Evolutionary conservation across 2,329 filamentous ascomycete genomes (phyloP), one percentile per base, ranked within the genome.

Genomic region (Grosmannia clavigera): DNA sequence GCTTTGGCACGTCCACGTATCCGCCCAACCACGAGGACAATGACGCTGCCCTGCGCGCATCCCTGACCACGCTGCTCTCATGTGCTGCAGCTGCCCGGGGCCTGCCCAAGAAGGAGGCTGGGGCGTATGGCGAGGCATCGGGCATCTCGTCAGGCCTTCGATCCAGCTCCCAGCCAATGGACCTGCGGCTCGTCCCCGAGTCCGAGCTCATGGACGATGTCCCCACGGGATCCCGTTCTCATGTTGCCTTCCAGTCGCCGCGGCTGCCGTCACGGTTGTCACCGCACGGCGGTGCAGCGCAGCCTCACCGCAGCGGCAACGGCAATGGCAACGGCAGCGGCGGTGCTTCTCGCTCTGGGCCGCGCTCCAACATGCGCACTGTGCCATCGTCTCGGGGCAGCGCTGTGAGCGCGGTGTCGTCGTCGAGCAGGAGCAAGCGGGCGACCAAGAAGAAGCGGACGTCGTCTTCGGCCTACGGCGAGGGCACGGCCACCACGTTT

Each of bases 41-140:
- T 67, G 94, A 99, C 67, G 94, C 91, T 35, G 94, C 91, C 2
- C 79, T 99, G 12, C 86, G 94, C 40, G 91, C 94, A 25, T 96
- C 90, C 56, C 79, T 99, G n/a, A 96, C 91, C 0, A 97, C 94
- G 0, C 80, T 99, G 14, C 82, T 99, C 14, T 96, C 92, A n/a
- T 95, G 90, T 68, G 92, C 91, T 0, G 91, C 92, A 3, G 94
- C 92, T 0, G 94, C 92, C 1, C 83, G 94, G 52, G 87, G 88
- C 4, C 77, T 94, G 19, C 84, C 87, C 0, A 96, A 94, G 69
- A 75, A 77, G 19, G 76, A 77, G 35, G 56, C 76, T 79, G 68
- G 69, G 46, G 66, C 68, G 55, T 48, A 66, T 50, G 69, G 69
- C 14, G 75, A 76, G 59, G 67, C 70, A 14, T 65, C 69, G 57